Percentiles rank a stretch among this genome's conserved stretches.
Evolutionary conservation across 805 yeast species (phyloP).

Genomic region (Yamadazyma ubonensis): DNA sequence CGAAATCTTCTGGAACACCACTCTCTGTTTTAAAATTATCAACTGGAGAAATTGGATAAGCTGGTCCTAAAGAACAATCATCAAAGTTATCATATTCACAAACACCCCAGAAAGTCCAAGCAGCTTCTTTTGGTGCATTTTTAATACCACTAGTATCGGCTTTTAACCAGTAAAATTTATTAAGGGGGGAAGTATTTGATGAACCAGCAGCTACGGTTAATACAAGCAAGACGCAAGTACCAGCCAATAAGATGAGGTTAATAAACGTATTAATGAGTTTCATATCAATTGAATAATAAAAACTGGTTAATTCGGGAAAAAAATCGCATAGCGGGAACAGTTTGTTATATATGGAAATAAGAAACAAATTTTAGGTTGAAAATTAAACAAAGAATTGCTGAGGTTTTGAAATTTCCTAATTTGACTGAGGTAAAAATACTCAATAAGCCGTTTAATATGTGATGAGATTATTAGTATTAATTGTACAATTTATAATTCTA

Average conservation of each 20-base stretch:
- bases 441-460: background rate
- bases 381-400: conserved; percentile 10
- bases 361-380: conserved; percentile 9
- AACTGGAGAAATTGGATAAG: conserved; percentile 81
- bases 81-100: conserved; percentile 61
- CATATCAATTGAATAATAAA: conserved; percentile 21
- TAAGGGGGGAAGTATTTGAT: conserved; percentile 55
- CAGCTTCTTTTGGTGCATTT: conserved; percentile 49
- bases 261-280: conserved; percentile 31
- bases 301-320: background rate
- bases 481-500: no score
- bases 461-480: no score
- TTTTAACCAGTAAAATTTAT: conserved; percentile 73
- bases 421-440: conserved; percentile 9
- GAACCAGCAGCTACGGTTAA: conserved; percentile 71
- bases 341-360: conserved; percentile 7
- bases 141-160: conserved; percentile 65
- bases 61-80: conserved; percentile 57
- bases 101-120: conserved; percentile 84
- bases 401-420: conserved; percentile 9
- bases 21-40: conserved; percentile 60
- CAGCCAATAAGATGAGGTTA: conserved; percentile 42
- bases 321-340: conserved; percentile 2
- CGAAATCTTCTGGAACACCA: conserved; percentile 55
- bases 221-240: conserved; percentile 42